Evolutionary conservation across 1,284 basidiomycete genomes (phyloP).

Genomic region (Ganoderma resinaceum): DNA sequence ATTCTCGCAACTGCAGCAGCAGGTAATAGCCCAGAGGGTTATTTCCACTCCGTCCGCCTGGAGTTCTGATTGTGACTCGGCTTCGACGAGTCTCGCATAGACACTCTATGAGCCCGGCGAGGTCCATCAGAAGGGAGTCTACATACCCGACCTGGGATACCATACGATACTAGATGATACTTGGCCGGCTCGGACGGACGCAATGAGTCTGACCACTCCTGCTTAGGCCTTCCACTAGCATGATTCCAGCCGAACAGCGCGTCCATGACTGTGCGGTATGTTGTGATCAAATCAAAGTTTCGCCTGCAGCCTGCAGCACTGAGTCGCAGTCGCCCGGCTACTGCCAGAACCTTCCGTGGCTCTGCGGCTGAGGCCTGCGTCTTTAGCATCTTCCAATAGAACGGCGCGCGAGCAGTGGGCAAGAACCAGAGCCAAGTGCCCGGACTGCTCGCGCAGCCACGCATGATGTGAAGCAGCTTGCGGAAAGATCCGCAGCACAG

Average conservation of each 20-base stretch:
- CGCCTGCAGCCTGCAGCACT: constrained; percentile 10
- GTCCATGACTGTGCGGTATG: constrained; percentile 12
- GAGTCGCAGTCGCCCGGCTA: constrained; percentile 9
- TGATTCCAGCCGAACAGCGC: constrained; percentile 24
- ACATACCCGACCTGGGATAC: neutral
- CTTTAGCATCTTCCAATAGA: constrained; percentile 19
- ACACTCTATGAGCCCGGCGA: neutral
- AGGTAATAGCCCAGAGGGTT: constrained; percentile 8
- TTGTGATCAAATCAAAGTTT: constrained; percentile 17
- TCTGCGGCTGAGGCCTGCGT: neutral
- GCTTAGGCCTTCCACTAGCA: constrained; percentile 7
- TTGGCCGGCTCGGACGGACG: neutral
- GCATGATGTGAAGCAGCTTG: constrained; percentile 1
- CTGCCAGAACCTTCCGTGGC: neutral
- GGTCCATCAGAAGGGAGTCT: neutral
- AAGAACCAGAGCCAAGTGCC: constrained; percentile 12
- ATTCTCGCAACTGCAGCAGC: neutral
- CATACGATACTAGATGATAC: neutral
- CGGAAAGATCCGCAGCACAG: constrained; percentile 30
- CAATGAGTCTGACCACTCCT: neutral
- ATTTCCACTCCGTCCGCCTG: constrained; percentile 20
- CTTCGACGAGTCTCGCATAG: constrained; percentile 1
- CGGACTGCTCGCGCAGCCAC: neutral
- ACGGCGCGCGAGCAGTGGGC: constrained; percentile 1
- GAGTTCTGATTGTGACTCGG: constrained; percentile 24